phyloP scores from a whole-genome alignment of 768 basidiomycete species.

The Podaxis mareebaensis region DNA sequence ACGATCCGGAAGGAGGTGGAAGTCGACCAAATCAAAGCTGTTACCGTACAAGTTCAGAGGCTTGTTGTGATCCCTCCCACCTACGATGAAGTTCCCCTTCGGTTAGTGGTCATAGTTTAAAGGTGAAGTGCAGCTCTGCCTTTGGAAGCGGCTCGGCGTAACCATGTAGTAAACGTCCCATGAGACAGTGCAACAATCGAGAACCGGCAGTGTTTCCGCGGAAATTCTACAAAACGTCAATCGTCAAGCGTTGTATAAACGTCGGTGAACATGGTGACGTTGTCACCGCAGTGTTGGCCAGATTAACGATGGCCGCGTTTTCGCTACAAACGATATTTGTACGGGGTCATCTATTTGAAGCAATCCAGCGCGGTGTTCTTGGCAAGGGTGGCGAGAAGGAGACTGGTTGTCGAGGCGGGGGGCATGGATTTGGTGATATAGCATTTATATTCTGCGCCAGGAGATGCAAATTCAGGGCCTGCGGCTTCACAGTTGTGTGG shows the following conservation, averaged over 20 bases:
- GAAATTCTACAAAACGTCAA: slow-evolving; percentile 33
- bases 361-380: slow-evolving; percentile 29
- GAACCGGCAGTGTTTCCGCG: slow-evolving; percentile 43
- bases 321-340: background rate
- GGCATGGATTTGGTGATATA: slow-evolving; percentile 26
- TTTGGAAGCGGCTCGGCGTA: slow-evolving; percentile 20
- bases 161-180: slow-evolving; percentile 39
- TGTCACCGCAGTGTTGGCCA: slow-evolving; percentile 36
- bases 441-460: slow-evolving; percentile 32
- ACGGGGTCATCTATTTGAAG: slow-evolving; percentile 25
- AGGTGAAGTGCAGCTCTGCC: background rate
- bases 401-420: slow-evolving; percentile 12
- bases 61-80: background rate
- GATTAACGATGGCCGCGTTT: slow-evolving; percentile 26
- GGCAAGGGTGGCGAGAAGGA: slow-evolving; percentile 39
- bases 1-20: slow-evolving; percentile 28
- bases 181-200: slow-evolving; percentile 35
- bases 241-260: background rate
- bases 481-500: slow-evolving; percentile 18
- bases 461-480: slow-evolving; percentile 31
- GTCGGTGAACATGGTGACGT: slow-evolving; percentile 18
- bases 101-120: slow-evolving; percentile 20
- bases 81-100: slow-evolving; percentile 19
- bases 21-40: slow-evolving; percentile 39
- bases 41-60: slow-evolving; percentile 33